Conservation (phyloP, 768 basidiomycete species). For the Trametes maxima region DNA sequence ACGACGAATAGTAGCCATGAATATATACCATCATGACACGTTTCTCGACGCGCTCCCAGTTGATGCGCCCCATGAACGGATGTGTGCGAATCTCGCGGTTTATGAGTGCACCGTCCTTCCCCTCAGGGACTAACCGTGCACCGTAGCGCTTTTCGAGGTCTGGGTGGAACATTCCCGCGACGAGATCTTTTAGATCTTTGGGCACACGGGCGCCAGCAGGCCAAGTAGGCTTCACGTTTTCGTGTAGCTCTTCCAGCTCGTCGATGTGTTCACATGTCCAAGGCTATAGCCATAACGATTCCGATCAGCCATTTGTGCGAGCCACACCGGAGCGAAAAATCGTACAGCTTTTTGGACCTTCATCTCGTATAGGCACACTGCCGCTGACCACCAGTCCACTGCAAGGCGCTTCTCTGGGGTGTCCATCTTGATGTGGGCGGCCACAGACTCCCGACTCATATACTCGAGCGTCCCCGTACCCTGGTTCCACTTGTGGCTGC, state of each 20-base stretch:
- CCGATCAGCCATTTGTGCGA: too few species aligned
- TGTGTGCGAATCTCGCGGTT: constrained; percentile 42
- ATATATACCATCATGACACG: constrained; percentile 48
- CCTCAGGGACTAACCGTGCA: constrained; percentile 15
- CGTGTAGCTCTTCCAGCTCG: background rate
- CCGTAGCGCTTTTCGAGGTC: constrained; percentile 40
- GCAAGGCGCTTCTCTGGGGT: constrained; percentile 25
- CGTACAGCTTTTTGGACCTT: constrained; percentile 38
- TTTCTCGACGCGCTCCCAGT: constrained; percentile 49
- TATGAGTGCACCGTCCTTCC: background rate
- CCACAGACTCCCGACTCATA: constrained; percentile 50
- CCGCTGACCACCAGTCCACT: constrained; percentile 58
- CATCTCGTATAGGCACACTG: constrained; percentile 57
- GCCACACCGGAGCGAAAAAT: too few species aligned
- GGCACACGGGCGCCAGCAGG: background rate
- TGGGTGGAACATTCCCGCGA: constrained; percentile 43
- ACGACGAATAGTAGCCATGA: background rate
- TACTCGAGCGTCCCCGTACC: constrained; percentile 49
- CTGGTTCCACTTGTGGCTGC: constrained; percentile 33
- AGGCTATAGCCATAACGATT: background rate
- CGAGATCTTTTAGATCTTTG: constrained; percentile 37
- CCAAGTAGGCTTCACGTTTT: background rate
- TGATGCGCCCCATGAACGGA: constrained; percentile 46
- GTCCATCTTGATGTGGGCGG: background rate
- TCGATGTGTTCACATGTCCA: background rate